Evolutionary conservation across 192 early-diverging fungal species (phyloP).

Genomic region (Backusella luteola): DNA sequence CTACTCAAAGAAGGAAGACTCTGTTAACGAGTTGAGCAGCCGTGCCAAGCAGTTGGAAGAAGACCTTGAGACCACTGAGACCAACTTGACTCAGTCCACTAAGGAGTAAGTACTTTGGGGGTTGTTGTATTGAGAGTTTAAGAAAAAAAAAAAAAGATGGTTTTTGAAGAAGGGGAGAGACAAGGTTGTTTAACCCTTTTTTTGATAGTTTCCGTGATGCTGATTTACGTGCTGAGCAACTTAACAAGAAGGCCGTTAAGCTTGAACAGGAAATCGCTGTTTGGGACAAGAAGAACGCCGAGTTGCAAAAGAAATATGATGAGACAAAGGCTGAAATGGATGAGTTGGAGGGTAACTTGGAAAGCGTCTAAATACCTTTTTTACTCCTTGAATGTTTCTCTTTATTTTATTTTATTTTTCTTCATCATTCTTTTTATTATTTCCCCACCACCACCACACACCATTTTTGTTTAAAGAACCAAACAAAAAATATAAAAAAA

Average conservation of each 20-base stretch:
- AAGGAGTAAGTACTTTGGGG: conserved; percentile 28
- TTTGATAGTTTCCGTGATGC: conserved; percentile 44
- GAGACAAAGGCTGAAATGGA: conserved; percentile 77
- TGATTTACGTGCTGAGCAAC: conserved; percentile 82
- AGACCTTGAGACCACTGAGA: conserved; percentile 28
- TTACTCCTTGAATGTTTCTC: conserved; percentile 4
- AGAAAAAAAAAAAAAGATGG: neutral
- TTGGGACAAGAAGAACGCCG: conserved; percentile 75
- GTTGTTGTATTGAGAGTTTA: neutral
- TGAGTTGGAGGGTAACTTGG: conserved; percentile 71
- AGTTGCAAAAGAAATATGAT: conserved; percentile 63
- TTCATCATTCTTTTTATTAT: neutral
- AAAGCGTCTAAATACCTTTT: conserved; percentile 63
- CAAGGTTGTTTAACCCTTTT: neutral
- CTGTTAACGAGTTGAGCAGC: conserved; percentile 23
- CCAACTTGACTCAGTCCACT: conserved; percentile 25
- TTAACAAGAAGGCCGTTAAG: conserved; percentile 81
- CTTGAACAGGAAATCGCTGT: conserved; percentile 73
- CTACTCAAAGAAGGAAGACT: conserved; percentile 42
- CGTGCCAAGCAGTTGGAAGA: conserved; percentile 37
- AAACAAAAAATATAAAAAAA: neutral
- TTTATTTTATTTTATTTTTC: neutral
- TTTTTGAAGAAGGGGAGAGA: neutral
- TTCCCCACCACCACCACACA: neutral
- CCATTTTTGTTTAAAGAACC: neutral